Conservation (phyloP, 2,329 filamentous ascomycete species). For the Ceratocystis lukuohia region DNA sequence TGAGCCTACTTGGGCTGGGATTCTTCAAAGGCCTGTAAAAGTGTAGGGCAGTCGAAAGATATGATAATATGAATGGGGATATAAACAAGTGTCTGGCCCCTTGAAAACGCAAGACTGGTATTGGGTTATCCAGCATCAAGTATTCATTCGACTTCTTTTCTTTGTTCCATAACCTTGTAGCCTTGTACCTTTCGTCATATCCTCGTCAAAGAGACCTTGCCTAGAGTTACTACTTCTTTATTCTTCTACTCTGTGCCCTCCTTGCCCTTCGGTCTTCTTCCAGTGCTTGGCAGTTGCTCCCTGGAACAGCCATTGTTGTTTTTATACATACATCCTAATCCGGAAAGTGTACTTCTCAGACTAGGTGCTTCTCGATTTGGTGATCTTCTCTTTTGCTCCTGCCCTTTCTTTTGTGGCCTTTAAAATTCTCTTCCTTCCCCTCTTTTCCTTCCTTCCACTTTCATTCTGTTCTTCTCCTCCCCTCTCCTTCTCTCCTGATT, state of each 20-base stretch:
- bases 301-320: background rate
- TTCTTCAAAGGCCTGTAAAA: background rate
- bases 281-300: background rate
- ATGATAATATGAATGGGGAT: background rate
- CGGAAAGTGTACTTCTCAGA: background rate
- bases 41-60: constrained; percentile 17
- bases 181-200: background rate
- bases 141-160: background rate
- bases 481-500: background rate
- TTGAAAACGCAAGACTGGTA: background rate
- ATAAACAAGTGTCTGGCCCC: constrained; percentile 1
- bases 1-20: background rate
- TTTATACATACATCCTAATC: background rate
- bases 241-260: background rate
- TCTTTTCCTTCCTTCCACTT: background rate
- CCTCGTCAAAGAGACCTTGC: background rate
- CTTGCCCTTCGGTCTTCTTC: background rate
- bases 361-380: constrained; percentile 1
- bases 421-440: background rate
- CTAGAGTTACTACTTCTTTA: background rate
- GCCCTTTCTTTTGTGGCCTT: background rate
- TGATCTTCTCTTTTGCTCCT: background rate
- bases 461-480: background rate
- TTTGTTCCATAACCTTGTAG: constrained; percentile 2
- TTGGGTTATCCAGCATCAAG: background rate